Percentiles rank a stretch among this genome's conserved stretches.
phyloP scores from a whole-genome alignment of 1,139 yeast species.

The Candida tetrigidarum region DNA sequence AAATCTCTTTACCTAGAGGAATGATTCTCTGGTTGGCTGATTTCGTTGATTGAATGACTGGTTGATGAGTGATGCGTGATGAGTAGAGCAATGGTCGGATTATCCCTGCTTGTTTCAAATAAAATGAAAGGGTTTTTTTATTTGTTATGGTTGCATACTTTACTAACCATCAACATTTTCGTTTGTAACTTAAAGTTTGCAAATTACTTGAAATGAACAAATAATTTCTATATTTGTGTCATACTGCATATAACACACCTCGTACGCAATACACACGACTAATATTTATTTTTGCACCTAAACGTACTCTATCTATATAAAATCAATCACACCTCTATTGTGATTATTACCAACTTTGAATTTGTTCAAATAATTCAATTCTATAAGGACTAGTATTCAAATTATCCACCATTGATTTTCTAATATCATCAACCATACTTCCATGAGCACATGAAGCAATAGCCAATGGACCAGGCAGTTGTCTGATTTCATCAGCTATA shows the following conservation, averaged over 20 bases:
- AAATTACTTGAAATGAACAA: background rate
- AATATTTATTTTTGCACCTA: background rate
- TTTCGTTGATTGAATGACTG: too few relatives aligned
- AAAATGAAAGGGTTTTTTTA: background rate
- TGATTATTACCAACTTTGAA: slow-evolving; percentile 29
- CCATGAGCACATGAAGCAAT: slow-evolving; percentile 48
- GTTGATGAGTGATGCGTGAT: background rate
- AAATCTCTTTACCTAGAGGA: too few relatives aligned
- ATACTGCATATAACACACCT: too few relatives aligned
- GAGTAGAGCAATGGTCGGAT: too few relatives aligned
- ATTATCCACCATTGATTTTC: slow-evolving; percentile 36
- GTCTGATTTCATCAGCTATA: slow-evolving; percentile 36
- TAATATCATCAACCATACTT: slow-evolving; percentile 43
- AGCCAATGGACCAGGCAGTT: slow-evolving; percentile 36
- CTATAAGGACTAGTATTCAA: slow-evolving; percentile 32
- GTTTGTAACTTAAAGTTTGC: background rate
- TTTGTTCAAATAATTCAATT: slow-evolving; percentile 46
- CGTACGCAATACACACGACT: too few relatives aligned
- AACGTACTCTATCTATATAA: background rate
- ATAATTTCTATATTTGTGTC: background rate
- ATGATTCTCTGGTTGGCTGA: too few relatives aligned
- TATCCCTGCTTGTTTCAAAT: too few relatives aligned
- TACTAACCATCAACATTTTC: too few relatives aligned
- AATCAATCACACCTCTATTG: too few relatives aligned
- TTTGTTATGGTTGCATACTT: background rate